These are phyloP conservation scores for Heterobasidion irregulare DNA, from an alignment of 1,284 basidiomycete genomes.

Conservation along the genomic window DNA sequence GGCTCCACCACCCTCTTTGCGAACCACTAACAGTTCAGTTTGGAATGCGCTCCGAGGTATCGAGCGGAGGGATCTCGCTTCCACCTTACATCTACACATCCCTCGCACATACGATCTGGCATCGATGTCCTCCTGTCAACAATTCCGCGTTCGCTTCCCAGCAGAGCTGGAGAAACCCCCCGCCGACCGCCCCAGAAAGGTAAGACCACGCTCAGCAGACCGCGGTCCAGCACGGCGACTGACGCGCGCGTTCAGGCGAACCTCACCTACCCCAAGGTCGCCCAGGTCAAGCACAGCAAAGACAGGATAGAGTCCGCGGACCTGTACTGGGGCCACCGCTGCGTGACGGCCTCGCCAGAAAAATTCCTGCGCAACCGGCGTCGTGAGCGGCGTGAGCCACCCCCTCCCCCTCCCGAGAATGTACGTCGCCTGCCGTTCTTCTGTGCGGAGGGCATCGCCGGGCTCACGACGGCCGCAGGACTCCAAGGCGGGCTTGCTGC, in stretches of 20 bases:
- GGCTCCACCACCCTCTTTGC: too few relatives aligned
- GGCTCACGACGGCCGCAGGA: neutral
- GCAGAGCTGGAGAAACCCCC: conserved; percentile 18
- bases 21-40: too few relatives aligned
- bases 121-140: conserved; percentile 1
- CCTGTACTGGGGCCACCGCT: conserved; percentile 25
- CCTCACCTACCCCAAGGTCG: conserved; percentile 28
- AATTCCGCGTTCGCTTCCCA: conserved; percentile 17
- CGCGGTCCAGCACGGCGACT: neutral
- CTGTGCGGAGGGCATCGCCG: neutral
- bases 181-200: conserved; percentile 19
- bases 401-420: neutral
- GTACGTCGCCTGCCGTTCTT: neutral
- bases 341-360: conserved; percentile 11
- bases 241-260: conserved; percentile 14
- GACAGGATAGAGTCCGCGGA: conserved; percentile 24
- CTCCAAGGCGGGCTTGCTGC: neutral
- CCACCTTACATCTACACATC: neutral
- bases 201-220: conserved; percentile 9
- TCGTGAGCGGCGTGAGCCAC: neutral
- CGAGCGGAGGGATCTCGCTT: neutral
- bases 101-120: conserved; percentile 1
- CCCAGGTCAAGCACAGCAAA: conserved; percentile 25
- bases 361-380: conserved; percentile 2
- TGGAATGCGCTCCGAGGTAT: too few relatives aligned